Percentiles rank a stretch among this genome's conserved stretches.
These are phyloP conservation scores for Dunaliella primolecta DNA, from an alignment of 139 green algal genomes.

Conservation along the genomic window DNA sequence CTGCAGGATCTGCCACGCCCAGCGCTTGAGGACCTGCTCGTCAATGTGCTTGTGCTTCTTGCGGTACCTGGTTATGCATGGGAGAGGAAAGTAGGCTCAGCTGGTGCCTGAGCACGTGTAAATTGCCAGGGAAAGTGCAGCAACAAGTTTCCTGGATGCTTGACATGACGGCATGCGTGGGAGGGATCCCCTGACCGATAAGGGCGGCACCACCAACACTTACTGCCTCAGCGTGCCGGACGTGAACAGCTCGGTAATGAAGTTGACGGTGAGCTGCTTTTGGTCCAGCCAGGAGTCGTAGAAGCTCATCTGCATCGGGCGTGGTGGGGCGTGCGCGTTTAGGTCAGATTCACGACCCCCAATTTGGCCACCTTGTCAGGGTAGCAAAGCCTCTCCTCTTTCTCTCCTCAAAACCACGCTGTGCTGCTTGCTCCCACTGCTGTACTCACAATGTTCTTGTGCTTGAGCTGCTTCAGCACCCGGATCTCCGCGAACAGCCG, in stretches of 20 bases:
- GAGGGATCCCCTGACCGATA: no score
- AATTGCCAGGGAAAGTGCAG: no score
- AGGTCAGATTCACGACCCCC: no score
- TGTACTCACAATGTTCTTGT: conserved; percentile 84
- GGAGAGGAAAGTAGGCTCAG: neutral
- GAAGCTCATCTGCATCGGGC: conserved; percentile 80
- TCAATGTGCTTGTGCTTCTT: conserved; percentile 92
- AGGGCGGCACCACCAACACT: conserved; percentile 26
- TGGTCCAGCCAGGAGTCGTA: conserved; percentile 93
- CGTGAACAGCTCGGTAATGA: conserved; percentile 99
- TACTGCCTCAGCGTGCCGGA: conserved; percentile 93
- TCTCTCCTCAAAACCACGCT: no score
- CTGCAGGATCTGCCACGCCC: conserved; percentile 96
- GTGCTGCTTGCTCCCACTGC: no score
- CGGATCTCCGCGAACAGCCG: conserved; percentile 93
- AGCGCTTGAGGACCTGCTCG: conserved; percentile 88
- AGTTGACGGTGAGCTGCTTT: conserved; percentile 90
- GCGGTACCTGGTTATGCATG: conserved; percentile 82
- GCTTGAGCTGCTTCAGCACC: conserved; percentile 94
- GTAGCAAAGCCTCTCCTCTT: no score
- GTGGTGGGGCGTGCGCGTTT: no score
- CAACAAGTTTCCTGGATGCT: no score
- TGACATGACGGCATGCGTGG: no score
- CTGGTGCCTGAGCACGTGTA: no score
- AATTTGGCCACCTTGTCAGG: no score